These are phyloP conservation scores for Castanea sativa DNA, from an alignment of 306 rosid species.

Conservation along the genomic window DNA sequence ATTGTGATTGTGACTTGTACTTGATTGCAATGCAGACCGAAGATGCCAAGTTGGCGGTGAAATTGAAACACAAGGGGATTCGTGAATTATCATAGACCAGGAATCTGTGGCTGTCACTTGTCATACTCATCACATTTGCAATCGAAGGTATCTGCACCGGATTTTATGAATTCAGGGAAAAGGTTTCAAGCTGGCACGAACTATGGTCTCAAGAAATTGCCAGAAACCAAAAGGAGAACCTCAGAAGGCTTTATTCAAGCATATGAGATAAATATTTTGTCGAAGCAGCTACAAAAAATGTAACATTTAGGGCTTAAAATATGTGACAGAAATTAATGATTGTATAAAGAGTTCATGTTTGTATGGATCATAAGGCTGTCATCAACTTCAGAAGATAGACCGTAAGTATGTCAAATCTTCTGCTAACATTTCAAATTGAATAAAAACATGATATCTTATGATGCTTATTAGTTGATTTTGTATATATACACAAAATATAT, in stretches of 20 bases:
- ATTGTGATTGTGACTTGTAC: background rate
- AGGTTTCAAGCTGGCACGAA: background rate
- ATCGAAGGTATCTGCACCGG: background rate
- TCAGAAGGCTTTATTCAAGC: background rate
- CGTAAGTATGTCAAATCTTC: background rate
- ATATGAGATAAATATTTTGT: background rate
- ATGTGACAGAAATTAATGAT: background rate
- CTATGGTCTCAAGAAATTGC: background rate
- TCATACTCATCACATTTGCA: background rate
- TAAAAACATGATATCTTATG: too few relatives aligned
- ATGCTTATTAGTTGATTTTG: too few relatives aligned
- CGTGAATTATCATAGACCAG: background rate
- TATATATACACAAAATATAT: too few relatives aligned
- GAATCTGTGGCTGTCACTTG: too few relatives aligned
- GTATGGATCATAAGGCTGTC: background rate
- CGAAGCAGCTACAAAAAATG: background rate
- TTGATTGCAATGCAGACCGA: conserved; percentile 10
- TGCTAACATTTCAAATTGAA: too few relatives aligned
- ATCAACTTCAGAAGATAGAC: background rate
- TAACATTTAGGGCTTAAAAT: background rate
- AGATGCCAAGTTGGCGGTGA: conserved; percentile 21
- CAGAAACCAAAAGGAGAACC: background rate
- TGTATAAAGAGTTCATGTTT: background rate
- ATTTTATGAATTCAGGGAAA: background rate
- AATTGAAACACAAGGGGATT: background rate